Conservation (phyloP, 2,329 filamentous ascomycete species). For the Arthrobotrys sphaeroides region DNA sequence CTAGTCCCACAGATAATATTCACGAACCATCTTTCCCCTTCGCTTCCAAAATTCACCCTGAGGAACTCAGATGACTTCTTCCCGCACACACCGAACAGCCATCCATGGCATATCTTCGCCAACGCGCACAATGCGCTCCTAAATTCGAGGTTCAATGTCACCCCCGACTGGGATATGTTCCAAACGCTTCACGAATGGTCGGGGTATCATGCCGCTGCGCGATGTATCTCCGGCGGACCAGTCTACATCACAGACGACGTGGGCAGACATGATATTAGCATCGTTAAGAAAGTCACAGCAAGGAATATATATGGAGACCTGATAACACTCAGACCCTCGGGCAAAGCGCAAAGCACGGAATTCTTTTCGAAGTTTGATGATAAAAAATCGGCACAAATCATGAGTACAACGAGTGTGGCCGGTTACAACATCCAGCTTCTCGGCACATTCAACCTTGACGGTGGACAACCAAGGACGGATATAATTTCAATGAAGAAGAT, state of each 20-base stretch:
- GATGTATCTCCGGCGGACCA: constrained; percentile 88
- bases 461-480: constrained; percentile 34
- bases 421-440: constrained; percentile 35
- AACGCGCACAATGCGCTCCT: constrained; percentile 90
- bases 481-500: constrained; percentile 33
- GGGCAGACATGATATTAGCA: constrained; percentile 76
- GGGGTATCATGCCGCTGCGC: constrained; percentile 83
- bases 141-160: constrained; percentile 81
- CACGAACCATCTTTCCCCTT: constrained; percentile 38
- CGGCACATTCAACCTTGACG: constrained; percentile 33
- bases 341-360: constrained; percentile 10
- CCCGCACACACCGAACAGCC: constrained; percentile 79
- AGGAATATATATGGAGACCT: constrained; percentile 2
- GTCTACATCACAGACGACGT: constrained; percentile 94
- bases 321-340: constrained; percentile 5
- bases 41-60: constrained; percentile 31
- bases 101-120: constrained; percentile 94
- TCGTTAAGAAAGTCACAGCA: constrained; percentile 83
- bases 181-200: constrained; percentile 76
- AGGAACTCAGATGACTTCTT: constrained; percentile 91
- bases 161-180: constrained; percentile 80
- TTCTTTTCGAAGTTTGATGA: constrained; percentile 32
- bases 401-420: neutral
- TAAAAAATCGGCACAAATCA: constrained; percentile 1
- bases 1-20: constrained; percentile 87